These are phyloP conservation scores for Diplodia scrobiculata DNA, from an alignment of 2,329 filamentous ascomycete genomes.

Conservation along the genomic window DNA sequence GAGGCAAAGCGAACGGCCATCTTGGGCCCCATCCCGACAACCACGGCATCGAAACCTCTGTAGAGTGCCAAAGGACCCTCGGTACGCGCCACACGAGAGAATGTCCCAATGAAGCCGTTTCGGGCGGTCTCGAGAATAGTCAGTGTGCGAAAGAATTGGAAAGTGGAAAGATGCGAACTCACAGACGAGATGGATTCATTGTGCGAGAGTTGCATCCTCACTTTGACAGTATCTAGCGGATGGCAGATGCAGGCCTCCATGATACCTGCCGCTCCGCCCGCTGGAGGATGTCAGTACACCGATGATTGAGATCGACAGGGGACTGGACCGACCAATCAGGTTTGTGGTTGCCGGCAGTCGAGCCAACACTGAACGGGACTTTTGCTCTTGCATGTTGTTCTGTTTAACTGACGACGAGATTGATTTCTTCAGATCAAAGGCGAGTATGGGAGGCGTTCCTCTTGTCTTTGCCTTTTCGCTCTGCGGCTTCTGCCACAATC, in stretches of 20 bases:
- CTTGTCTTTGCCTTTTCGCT: too few species aligned
- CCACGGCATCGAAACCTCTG: conserved; percentile 3
- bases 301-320: background rate
- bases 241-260: conserved; percentile 13
- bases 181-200: background rate
- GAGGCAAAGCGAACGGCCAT: conserved; percentile 12
- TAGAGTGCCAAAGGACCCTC: conserved; percentile 3
- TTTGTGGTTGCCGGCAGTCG: background rate
- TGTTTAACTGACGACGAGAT: too few species aligned
- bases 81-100: background rate
- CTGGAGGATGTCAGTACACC: background rate
- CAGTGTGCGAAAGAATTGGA: background rate
- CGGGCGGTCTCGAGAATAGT: background rate
- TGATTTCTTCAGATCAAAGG: too few species aligned
- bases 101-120: background rate
- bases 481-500: too few species aligned
- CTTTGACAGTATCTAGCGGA: conserved; percentile 13
- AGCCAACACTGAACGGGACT: too few species aligned
- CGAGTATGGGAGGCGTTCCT: too few species aligned
- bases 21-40: conserved; percentile 17
- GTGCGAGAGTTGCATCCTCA: background rate
- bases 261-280: conserved; percentile 9
- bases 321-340: background rate
- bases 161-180: background rate
- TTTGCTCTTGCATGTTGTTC: too few species aligned